These are phyloP conservation scores for Verticillium klebahnii DNA, from an alignment of 2,329 filamentous ascomycete genomes.

Conservation along the genomic window DNA sequence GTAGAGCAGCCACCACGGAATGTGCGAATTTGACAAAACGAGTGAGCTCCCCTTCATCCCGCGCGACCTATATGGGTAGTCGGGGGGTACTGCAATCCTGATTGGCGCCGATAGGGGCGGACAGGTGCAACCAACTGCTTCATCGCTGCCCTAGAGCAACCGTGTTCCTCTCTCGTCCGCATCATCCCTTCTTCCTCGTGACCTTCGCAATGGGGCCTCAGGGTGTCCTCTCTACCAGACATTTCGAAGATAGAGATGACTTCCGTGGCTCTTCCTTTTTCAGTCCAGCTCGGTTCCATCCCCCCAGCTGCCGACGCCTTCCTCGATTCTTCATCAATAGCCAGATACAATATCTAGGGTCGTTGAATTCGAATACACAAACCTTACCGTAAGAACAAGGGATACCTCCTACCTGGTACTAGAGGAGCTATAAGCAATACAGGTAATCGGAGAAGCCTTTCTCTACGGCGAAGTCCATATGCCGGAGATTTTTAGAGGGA, in stretches of 20 bases:
- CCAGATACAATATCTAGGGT: neutral
- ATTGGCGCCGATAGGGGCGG: neutral
- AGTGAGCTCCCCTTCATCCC: no score
- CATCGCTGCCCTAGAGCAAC: no score
- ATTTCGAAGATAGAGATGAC: neutral
- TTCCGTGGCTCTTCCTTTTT: neutral
- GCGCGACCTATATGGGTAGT: no score
- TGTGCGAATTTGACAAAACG: no score
- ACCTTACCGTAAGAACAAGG: neutral
- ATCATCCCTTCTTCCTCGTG: no score
- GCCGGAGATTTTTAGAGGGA: slow-evolving; percentile 29
- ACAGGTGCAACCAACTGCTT: no score
- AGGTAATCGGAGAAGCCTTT: neutral
- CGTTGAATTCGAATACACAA: neutral
- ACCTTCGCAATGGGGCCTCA: no score
- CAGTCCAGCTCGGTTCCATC: neutral
- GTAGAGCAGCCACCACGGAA: no score
- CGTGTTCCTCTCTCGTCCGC: no score
- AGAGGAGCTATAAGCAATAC: neutral
- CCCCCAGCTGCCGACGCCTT: neutral
- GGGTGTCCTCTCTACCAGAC: neutral
- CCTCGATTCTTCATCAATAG: neutral
- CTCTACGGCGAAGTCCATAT: slow-evolving; percentile 8
- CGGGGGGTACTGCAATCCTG: no score
- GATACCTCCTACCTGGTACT: neutral